Conservation (phyloP, 2,329 filamentous ascomycete species). For the Talaromyces amestolkiae region DNA sequence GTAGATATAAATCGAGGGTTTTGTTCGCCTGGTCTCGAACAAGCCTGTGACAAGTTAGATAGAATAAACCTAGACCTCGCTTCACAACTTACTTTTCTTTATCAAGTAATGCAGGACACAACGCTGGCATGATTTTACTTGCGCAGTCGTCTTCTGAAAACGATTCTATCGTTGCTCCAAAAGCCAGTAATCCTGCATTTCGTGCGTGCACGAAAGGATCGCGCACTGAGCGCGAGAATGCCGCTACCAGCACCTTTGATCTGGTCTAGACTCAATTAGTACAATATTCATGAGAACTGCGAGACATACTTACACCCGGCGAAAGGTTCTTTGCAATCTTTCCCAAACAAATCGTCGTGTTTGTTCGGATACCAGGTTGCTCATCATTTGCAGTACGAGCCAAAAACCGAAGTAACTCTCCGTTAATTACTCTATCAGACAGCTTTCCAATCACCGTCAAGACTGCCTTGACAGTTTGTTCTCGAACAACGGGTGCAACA, state of each 20-base stretch:
- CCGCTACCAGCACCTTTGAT: conserved; percentile 86
- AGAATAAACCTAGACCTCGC: no score
- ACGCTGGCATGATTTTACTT: conserved; percentile 72
- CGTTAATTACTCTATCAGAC: conserved; percentile 88
- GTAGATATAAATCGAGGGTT: conserved; percentile 80
- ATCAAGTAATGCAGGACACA: conserved; percentile 83
- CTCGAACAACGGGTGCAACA: conserved; percentile 81
- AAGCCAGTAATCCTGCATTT: conserved; percentile 81
- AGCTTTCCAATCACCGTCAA: conserved; percentile 83
- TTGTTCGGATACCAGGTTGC: conserved; percentile 93
- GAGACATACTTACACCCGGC: conserved; percentile 45
- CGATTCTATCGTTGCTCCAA: conserved; percentile 78
- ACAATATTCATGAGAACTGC: background rate
- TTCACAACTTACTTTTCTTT: conserved; percentile 70
- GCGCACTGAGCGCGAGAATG: conserved; percentile 81
- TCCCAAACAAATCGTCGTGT: conserved; percentile 94
- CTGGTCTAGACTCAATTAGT: conserved; percentile 55
- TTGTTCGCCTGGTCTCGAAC: conserved; percentile 89
- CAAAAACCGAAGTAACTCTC: conserved; percentile 83
- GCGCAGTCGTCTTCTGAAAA: conserved; percentile 92
- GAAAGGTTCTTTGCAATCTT: conserved; percentile 92
- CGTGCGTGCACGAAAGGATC: conserved; percentile 95
- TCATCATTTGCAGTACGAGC: conserved; percentile 97
- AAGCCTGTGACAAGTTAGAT: conserved; percentile 46
- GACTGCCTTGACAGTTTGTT: conserved; percentile 94